Conservation (phyloP, 805 yeast species). For the Hanseniaspora lachancei region DNA sequence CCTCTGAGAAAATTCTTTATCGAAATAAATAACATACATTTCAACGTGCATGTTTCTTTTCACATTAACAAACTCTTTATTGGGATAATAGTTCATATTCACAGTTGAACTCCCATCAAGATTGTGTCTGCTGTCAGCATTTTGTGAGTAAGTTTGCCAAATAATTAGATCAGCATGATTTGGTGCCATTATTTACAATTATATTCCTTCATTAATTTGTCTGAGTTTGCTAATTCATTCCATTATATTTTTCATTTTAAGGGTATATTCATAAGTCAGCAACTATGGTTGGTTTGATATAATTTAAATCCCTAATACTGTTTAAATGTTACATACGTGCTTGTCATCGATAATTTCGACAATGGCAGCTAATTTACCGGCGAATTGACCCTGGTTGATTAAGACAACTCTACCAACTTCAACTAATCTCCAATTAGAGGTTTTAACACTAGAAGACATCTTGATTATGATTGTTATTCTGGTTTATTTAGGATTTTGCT, state of each 20-base stretch:
- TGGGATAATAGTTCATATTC: too few species aligned
- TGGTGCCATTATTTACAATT: too few species aligned
- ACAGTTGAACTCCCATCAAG: too few species aligned
- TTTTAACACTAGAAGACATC: slow-evolving; percentile 77
- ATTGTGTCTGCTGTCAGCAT: too few species aligned
- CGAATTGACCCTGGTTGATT: slow-evolving; percentile 58
- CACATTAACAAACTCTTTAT: too few species aligned
- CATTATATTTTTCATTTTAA: too few species aligned
- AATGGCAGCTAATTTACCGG: slow-evolving; percentile 85
- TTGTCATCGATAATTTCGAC: slow-evolving; percentile 99
- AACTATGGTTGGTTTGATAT: neutral
- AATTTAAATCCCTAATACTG: neutral
- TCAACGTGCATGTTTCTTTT: too few species aligned
- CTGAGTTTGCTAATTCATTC: neutral
- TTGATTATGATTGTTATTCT: slow-evolving; percentile 17
- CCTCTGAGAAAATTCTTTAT: too few species aligned
- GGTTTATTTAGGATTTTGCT: neutral
- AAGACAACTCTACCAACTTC: slow-evolving; percentile 99
- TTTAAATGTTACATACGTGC: slow-evolving; percentile 54
- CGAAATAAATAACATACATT: too few species aligned
- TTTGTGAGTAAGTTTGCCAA: too few species aligned
- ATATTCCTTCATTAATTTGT: neutral
- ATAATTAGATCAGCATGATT: too few species aligned
- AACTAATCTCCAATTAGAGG: slow-evolving; percentile 98
- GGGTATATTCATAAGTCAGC: neutral